Base-by-base conservation (phyloP, 345 rosid species). In the Rhodomyrtus tomentosa region DNA sequence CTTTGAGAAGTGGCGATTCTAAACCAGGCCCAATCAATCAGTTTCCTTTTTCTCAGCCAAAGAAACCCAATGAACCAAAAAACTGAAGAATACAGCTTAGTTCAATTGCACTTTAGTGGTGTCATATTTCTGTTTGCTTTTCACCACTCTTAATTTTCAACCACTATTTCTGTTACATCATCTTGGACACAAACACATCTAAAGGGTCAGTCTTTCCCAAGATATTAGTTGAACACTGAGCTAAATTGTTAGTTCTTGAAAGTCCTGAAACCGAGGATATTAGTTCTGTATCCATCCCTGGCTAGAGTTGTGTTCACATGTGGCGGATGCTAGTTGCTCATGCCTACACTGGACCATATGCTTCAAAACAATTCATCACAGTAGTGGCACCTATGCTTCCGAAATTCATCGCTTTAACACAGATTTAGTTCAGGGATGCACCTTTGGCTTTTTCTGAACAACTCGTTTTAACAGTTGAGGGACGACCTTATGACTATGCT, bases 401-500 rank as follows among this genome's bases (percentile, higher is more conserved):
- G 59, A 22, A 42, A 73, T 80, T 84, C 55, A 45, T 55, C 45
- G 27, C 29, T 51, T 52, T 20, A 73, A 56, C 49, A 29, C 53
- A 16, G 49, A 53, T 56, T 21, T 82, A 32, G 84, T 55, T 40
- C 13, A 32, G 74, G 4, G 4, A 62, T 32, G 24, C 25, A 1
- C 22, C 36, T 45, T 82, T 59, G 12, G 55, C 80, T 29, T 53
- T 50, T 82, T 52, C 48, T 76, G 29, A 52, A 53, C 42, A 81
- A 83, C 50, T 22, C 36, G 55, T 81, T 87, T 40, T 36, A 55
- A 89, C 92, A 96, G 98, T 94, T 95, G 85, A 92, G 98, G 85
- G 99, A 96, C 87, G 99, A 96, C 86, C 86, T 94, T 83, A 96
- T 95, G 98, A 95, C 98, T 18, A 94, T 96, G 98, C 95, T 96